Evolutionary conservation across 176 grass and related monocot species (phyloP), one percentile per base, ranked within the genome.

Genomic region (Poa annua): DNA sequence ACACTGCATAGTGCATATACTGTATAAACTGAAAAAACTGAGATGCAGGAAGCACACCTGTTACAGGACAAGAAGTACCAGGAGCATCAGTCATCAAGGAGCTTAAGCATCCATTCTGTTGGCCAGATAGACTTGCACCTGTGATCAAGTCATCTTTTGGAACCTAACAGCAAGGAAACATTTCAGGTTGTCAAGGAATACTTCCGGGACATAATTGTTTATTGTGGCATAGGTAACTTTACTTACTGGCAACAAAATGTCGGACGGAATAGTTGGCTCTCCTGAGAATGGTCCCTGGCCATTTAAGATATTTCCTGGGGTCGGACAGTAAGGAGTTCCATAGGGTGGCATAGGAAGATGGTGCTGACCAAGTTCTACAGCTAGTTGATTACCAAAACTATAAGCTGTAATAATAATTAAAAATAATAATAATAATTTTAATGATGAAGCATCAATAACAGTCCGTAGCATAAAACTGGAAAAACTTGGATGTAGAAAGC

Each of bases 41-140:
- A 1, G 42, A n/a, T 66, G 17, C 34, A 11, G 44, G 3, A 21
- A 75, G 16, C 53, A 21, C 60, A 35, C 60, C 60, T 80, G 6
- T 35, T 51, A 66, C 20, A 80, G 20, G 63, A 67, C 3, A 33
- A 39, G 29, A 33, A 66, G 59, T 80, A 53, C 63, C 62, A 54
- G 32, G 20, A 68, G 47, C 63, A 16, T 53, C 13, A n/a, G n/a
- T n/a, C 21, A 32, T 67, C 3, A 0, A 39, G 12, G 62, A 5
- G 47, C 13, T 38, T 7, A 17, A 14, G 29, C 68, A 11, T 25
- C 20, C 20, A 26, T 53, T 25, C 7, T 17, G 32, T 16, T 15
- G 12, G 4, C 0, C 19, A 38, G 45, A 39, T 41, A 17, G 33
- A 55, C 35, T 15, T 81, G 64, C 13, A 70, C 13, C 13, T 55